phyloP scores from a whole-genome alignment of 768 basidiomycete species.

The Butyriboletus loyo region DNA sequence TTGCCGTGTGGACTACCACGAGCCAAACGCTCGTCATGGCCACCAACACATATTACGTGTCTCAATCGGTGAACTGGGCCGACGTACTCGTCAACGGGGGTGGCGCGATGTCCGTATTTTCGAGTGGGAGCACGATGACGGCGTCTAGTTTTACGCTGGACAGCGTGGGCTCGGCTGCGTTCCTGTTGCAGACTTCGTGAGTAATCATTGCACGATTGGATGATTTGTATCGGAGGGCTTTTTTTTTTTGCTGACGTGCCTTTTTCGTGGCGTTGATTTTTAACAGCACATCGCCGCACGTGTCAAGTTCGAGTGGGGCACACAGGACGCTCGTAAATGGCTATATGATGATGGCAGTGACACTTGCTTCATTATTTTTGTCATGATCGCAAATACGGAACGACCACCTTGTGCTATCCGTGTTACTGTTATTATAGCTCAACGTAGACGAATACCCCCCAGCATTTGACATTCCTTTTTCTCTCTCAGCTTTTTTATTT shows the following conservation, averaged over 20 bases:
- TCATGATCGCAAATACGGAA: neutral
- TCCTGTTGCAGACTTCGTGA: slow-evolving; percentile 15
- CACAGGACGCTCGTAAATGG: neutral
- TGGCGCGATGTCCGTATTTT: slow-evolving; percentile 3
- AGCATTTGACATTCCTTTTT: too few species aligned
- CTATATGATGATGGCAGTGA: neutral
- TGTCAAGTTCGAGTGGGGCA: neutral
- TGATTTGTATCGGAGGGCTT: neutral
- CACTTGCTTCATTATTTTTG: neutral
- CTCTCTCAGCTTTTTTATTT: too few species aligned
- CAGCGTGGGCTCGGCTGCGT: slow-evolving; percentile 19
- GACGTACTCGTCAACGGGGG: slow-evolving; percentile 23
- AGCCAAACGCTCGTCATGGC: slow-evolving; percentile 47
- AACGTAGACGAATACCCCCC: neutral
- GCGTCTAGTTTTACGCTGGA: slow-evolving; percentile 18
- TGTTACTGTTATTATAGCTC: neutral
- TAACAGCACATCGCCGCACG: neutral
- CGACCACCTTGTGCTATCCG: too few species aligned
- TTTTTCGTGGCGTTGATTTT: neutral
- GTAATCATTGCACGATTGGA: neutral
- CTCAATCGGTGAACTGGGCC: slow-evolving; percentile 32
- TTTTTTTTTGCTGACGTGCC: neutral
- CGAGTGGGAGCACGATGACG: slow-evolving; percentile 9
- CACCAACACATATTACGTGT: slow-evolving; percentile 47
- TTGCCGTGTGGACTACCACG: slow-evolving; percentile 49